Percentiles rank a stretch among this genome's conserved stretches.
phyloP scores from a whole-genome alignment of 2,329 filamentous ascomycete genomes.

The Colletotrichum simmondsii region DNA sequence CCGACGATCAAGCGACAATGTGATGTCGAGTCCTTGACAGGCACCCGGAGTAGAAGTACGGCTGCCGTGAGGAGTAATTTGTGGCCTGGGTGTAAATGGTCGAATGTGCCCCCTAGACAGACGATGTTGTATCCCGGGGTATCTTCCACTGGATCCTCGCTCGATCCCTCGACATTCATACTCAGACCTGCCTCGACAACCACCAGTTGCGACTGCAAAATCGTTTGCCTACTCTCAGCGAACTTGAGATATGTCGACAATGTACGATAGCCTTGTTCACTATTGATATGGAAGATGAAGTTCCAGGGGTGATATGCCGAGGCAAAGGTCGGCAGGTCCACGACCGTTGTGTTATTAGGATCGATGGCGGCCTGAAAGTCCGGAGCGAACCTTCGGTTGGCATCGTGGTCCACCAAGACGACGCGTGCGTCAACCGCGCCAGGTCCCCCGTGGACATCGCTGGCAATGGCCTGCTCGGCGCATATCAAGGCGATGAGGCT shows the following conservation, averaged over 20 bases:
- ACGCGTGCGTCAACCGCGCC: slow-evolving; percentile 82
- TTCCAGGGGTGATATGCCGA: slow-evolving; percentile 69
- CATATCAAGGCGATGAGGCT: slow-evolving; percentile 80
- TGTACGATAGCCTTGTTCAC: slow-evolving; percentile 71
- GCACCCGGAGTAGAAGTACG: slow-evolving; percentile 73
- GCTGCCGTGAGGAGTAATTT: slow-evolving; percentile 96
- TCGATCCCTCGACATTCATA: slow-evolving; percentile 46
- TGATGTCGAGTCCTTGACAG: slow-evolving; percentile 46
- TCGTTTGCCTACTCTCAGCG: slow-evolving; percentile 56
- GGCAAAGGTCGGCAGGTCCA: slow-evolving; percentile 64
- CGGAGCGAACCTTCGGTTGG: slow-evolving; percentile 42
- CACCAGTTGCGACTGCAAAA: slow-evolving; percentile 62
- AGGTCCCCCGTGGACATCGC: slow-evolving; percentile 62
- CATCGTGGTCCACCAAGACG: slow-evolving; percentile 75
- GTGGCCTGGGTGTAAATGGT: slow-evolving; percentile 94
- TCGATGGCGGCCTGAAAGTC: slow-evolving; percentile 51
- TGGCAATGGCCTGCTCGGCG: slow-evolving; percentile 69
- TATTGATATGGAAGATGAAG: slow-evolving; percentile 72
- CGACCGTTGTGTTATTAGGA: slow-evolving; percentile 57
- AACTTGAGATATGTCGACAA: slow-evolving; percentile 60
- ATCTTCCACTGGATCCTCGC: neutral
- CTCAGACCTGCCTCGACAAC: slow-evolving; percentile 64
- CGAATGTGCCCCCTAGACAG: slow-evolving; percentile 93
- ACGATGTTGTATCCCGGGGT: slow-evolving; percentile 55
- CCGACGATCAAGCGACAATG: slow-evolving; percentile 79